phyloP scores from a whole-genome alignment of 2,329 filamentous ascomycete genomes.

The Acarospora socialis region DNA sequence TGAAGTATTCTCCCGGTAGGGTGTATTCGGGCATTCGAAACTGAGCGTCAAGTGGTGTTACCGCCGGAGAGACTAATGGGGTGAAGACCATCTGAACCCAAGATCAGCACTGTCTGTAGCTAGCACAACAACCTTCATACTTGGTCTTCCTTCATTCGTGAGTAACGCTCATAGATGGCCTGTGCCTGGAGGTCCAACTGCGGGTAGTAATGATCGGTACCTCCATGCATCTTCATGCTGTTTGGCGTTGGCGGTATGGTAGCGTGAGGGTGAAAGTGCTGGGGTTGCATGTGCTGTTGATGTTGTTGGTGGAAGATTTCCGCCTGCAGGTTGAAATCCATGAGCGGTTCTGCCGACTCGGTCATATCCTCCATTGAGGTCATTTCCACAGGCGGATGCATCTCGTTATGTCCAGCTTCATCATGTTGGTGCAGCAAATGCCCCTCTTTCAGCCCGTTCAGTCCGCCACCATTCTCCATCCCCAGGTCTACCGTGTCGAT shows the following conservation, averaged over 20 bases:
- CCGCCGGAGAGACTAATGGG: constrained; percentile 35
- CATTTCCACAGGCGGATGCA: background rate
- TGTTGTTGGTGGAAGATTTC: constrained; percentile 11
- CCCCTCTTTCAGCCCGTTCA: constrained; percentile 6
- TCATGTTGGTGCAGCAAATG: constrained; percentile 6
- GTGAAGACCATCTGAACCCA: constrained; percentile 38
- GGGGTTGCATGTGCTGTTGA: constrained; percentile 8
- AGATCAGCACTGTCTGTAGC: no score
- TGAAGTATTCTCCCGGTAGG: constrained; percentile 35
- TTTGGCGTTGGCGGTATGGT: constrained; percentile 35
- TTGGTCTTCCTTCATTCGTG: constrained; percentile 30
- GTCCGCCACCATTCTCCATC: constrained; percentile 4
- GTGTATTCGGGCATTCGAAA: constrained; percentile 34
- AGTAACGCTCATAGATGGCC: constrained; percentile 31
- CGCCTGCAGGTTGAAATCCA: constrained; percentile 9
- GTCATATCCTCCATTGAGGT: background rate
- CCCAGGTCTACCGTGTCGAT: constrained; percentile 8
- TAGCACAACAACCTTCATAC: constrained; percentile 20
- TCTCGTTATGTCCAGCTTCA: constrained; percentile 6
- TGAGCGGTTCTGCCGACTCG: constrained; percentile 5
- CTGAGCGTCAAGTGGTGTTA: constrained; percentile 34
- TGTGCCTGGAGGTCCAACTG: constrained; percentile 25
- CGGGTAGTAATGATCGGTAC: constrained; percentile 28
- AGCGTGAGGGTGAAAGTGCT: constrained; percentile 20
- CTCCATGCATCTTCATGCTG: constrained; percentile 33